Evolutionary conservation across 75 land plant species (phyloP), one percentile per base, ranked within the genome.

Genomic region (Pinus tabuliformis): DNA sequence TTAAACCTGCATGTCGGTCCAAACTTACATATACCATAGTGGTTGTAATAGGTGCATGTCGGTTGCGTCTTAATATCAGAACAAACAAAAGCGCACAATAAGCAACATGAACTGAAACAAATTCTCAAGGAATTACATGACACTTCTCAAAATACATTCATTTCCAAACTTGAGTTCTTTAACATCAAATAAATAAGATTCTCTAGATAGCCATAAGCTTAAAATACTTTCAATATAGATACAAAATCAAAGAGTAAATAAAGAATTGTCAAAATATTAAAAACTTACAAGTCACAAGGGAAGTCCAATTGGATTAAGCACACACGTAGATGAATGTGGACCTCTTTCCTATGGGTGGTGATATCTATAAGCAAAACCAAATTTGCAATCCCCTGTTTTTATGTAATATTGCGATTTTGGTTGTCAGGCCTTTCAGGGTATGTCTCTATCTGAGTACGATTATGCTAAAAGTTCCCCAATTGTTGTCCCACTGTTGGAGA

Each of bases 381-480:
- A 95, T 80, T 95, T 95, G 77, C 98, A 95, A 77, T 91, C 88
- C 42, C 98, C 92, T 37, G 89, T 92, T 79, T 88, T 89, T 75
- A 92, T 62, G 78, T 86, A 95, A 78, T 86, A 89, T 59, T 78
- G 83, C 77, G 89, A 91, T 73, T 91, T 89, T 58, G 89, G 84
- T 73, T 89, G 85, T 26, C 26, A 26, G 26, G 36, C 30, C 93
- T 87, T 76, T 88, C 85, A 14, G 93, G 91, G 77, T 73, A 87
- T 76, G 81, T 83, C 17, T 79, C 83, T 30, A 39, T 57, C n/a
- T 28, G 11, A 3, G 36, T 66, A 28, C 37, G 33, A 33, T 33
- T 33, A 33, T 0, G 33, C 33, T 33, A 33, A 33, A 33, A 33
- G 1, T 33, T 33, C 33, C 33, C 1, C 1, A 2, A 1, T 33